These are phyloP conservation scores for Chaetomiaceae sp. DNA, from an alignment of 2,329 filamentous ascomycete species.

Conservation along the genomic window DNA sequence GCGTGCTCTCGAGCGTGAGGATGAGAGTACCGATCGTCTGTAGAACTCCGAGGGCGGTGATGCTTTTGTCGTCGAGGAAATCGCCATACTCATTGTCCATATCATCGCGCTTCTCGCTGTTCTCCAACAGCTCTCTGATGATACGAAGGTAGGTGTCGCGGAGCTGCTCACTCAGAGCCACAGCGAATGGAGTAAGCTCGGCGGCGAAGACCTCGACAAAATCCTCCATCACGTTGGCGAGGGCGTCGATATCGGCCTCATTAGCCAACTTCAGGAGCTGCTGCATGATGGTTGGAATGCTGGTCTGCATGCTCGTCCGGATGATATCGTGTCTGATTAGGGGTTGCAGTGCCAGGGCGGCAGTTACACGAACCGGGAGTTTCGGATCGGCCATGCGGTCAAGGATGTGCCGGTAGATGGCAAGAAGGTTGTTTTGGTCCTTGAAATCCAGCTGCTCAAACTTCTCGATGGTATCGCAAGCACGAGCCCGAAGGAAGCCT, in stretches of 20 bases:
- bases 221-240: constrained; percentile 99
- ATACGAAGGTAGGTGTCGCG: constrained; percentile 95
- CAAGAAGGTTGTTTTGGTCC: constrained; percentile 89
- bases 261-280: constrained; percentile 95
- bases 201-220: constrained; percentile 98
- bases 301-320: constrained; percentile 91
- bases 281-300: constrained; percentile 99
- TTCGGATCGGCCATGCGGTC: constrained; percentile 96
- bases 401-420: constrained; percentile 94
- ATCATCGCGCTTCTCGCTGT: constrained; percentile 71
- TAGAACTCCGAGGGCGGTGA: constrained; percentile 90
- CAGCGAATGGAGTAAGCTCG: constrained; percentile 93
- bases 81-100: constrained; percentile 80
- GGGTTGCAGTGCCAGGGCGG: constrained; percentile 87
- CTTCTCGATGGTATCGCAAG: constrained; percentile 96
- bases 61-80: constrained; percentile 96
- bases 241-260: constrained; percentile 93
- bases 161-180: constrained; percentile 91
- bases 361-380: constrained; percentile 89
- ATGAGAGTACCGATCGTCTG: constrained; percentile 98
- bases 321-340: constrained; percentile 95
- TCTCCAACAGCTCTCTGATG: constrained; percentile 83
- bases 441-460: constrained; percentile 97
- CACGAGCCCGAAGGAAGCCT: constrained; percentile 87
- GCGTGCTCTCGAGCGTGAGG: constrained; percentile 92